Evolutionary conservation across 495 filamentous ascomycete species (phyloP), one percentile per base, ranked within the genome.

Genomic region (Xylaria sp.): DNA sequence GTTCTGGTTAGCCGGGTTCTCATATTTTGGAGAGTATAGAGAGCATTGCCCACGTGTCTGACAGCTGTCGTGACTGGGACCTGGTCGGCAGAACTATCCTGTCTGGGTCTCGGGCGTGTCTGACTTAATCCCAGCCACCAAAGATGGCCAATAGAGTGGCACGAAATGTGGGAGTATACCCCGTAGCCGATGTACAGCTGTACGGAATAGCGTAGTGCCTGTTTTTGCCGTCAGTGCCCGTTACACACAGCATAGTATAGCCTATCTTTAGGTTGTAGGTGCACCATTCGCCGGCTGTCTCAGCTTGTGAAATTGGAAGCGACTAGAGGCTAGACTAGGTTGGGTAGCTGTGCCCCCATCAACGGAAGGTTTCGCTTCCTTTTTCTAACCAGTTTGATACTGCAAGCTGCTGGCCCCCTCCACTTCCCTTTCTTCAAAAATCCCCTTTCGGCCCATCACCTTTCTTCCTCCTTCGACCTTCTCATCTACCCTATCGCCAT

Each of bases 361-460:
- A 52, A 21, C 48, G 1, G 8, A 31, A 31, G 52, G 52, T 55
- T 55, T 55, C 52, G 52, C 52, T 55, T 55, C 52, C 52, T 19
- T 55, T 55, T 50, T 55, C 31, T 31, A 55, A 53, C 50, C 24
- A n/a, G n/a, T 53, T 53, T 29, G 44, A n/a, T 48, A 48, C 44
- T 48, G 33, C 17, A 59, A 59, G 37, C 33, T n/a, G 31, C 35
- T 53, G 19, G 19, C 46, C 46, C 68, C 46, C 68, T 62, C 67
- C 50, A 57, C 66, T 61, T 70, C 59, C 69, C 61, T 66, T 33
- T 35, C 17, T 40, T 58, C 61, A 57, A 71, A 67, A 64, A 33
- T 65, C 61, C 61, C 55, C 58, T 53, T 55, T 55, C 21, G 33
- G 68, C 44, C 50, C 35, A 33, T 71, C 40, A 37, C 17, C 69